Conservation (phyloP, 305 asterid species). For the Solanum hybrid region DNA sequence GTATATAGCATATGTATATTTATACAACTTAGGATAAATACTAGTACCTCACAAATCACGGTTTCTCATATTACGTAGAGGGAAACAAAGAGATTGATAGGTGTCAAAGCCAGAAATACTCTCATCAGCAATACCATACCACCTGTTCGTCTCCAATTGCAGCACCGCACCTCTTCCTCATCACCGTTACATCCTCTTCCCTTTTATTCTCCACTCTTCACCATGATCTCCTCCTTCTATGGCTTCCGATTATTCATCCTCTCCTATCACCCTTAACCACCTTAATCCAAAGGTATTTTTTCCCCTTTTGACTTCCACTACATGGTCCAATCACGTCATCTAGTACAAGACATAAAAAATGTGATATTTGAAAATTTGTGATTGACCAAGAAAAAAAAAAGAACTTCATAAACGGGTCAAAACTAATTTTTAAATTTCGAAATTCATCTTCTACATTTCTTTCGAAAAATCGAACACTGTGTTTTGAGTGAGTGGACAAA, state of each 20-base stretch:
- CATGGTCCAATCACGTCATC: not conserved
- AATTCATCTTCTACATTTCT: too few species aligned
- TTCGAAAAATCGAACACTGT: not conserved
- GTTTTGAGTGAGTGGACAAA: not conserved
- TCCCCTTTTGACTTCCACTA: not conserved
- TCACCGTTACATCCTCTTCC: too few species aligned
- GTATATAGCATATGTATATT: too few species aligned
- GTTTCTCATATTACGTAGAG: too few species aligned
- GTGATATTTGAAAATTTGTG: not conserved
- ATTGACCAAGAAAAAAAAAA: too few species aligned
- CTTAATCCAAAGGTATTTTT: slow-evolving; percentile 66
- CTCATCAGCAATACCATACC: not conserved
- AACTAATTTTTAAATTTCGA: too few species aligned
- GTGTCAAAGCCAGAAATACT: slow-evolving; percentile 19
- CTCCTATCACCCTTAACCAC: slow-evolving; percentile 48
- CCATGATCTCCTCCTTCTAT: slow-evolving; percentile 23
- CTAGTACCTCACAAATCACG: too few species aligned
- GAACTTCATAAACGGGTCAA: too few species aligned
- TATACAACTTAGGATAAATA: too few species aligned
- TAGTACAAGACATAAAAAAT: too few species aligned
- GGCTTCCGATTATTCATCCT: slow-evolving; percentile 56
- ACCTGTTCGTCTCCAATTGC: slow-evolving; percentile 4
- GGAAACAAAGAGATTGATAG: slow-evolving; percentile 29
- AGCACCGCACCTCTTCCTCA: not conserved
- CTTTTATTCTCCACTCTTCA: not conserved